These are phyloP conservation scores for Cynanchum wilfordii DNA, from an alignment of 257 asterid genomes.

Conservation along the genomic window DNA sequence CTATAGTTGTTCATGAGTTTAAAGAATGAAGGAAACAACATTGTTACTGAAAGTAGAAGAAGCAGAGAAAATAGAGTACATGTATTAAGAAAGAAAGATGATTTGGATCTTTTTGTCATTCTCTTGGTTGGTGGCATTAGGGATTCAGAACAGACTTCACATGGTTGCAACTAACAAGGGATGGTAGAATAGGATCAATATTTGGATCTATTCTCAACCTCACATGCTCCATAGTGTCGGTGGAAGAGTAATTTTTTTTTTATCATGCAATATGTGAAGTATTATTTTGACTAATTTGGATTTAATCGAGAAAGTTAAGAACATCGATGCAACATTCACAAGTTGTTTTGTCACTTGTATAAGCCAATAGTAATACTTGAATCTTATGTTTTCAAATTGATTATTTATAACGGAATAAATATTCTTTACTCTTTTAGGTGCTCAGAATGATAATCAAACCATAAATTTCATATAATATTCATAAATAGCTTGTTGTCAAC, in stretches of 20 bases:
- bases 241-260: background rate
- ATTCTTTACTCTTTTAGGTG: too few relatives aligned
- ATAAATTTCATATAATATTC: too few relatives aligned
- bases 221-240: background rate
- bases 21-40: background rate
- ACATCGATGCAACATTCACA: too few relatives aligned
- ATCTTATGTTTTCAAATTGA: too few relatives aligned
- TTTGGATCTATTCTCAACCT: background rate
- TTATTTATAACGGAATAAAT: too few relatives aligned
- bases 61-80: background rate
- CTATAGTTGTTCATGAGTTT: background rate
- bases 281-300: too few relatives aligned
- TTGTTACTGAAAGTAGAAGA: background rate
- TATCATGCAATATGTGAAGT: too few relatives aligned
- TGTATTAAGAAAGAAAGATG: background rate
- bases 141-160: background rate
- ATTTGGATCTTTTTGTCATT: background rate
- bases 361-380: too few relatives aligned
- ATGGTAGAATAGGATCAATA: background rate
- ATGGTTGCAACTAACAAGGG: background rate
- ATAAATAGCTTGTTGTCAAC: too few relatives aligned
- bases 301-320: too few relatives aligned
- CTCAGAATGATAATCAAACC: too few relatives aligned
- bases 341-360: too few relatives aligned
- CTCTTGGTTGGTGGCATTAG: background rate